Percentiles rank a stretch among this genome's conserved stretches.
phyloP scores from a whole-genome alignment of 164 flowering plant species.

The Chimonanthus praecox region DNA sequence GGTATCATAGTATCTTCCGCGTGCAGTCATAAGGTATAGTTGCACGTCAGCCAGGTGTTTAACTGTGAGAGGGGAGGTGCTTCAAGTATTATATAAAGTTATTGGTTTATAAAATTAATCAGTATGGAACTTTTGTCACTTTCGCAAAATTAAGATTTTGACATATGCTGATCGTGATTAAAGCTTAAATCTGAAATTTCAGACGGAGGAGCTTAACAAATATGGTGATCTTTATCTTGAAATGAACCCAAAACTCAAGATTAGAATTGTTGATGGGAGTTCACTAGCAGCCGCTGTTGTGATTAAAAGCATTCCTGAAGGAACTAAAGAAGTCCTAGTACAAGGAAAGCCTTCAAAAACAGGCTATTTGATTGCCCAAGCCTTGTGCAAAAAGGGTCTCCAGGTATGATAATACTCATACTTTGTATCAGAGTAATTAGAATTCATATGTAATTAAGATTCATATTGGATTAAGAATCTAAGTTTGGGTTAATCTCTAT shows the following conservation, averaged over 20 bases:
- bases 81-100: not conserved
- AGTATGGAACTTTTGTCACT: too few species aligned
- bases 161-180: not conserved
- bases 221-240: constrained; percentile 54
- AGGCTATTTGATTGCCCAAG: constrained; percentile 28
- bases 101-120: too few species aligned
- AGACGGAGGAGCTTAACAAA: constrained; percentile 57
- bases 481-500: too few species aligned
- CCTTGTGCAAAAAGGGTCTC: constrained; percentile 41
- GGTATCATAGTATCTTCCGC: too few species aligned
- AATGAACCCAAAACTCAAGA: constrained; percentile 41
- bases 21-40: too few species aligned
- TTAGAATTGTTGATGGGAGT: constrained; percentile 59
- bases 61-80: not conserved
- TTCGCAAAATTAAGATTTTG: too few species aligned
- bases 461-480: too few species aligned
- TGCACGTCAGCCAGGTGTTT: too few species aligned
- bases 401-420: constrained; percentile 28
- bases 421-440: not conserved
- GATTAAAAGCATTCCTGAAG: constrained; percentile 51
- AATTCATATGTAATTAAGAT: too few species aligned
- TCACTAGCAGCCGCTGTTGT: constrained; percentile 50
- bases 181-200: not conserved
- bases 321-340: constrained; percentile 44
- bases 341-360: constrained; percentile 44